Evolutionary conservation across 768 basidiomycete genomes (phyloP), one percentile per base, ranked within the genome.

Genomic region (Pleurotus djamor): DNA sequence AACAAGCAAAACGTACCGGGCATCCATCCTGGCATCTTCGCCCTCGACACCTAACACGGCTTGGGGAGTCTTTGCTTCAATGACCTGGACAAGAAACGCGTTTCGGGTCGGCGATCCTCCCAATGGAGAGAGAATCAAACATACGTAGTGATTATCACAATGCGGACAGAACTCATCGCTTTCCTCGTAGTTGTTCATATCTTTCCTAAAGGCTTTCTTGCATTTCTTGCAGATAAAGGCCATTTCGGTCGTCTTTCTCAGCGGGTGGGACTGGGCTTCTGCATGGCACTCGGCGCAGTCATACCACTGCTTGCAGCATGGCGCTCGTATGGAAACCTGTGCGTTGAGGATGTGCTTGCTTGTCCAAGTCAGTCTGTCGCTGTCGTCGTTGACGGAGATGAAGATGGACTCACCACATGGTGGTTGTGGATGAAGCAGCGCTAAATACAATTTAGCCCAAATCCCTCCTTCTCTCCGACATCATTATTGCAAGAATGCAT

Each of bases 141-240:
- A 66, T 69, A 96, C 97, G 71, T 96, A 99, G 69, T 96, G 96
- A 70, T 98, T 98, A 74, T 98, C 97, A 69, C 97, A 98, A 73
- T 97, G 91, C 0, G 96, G 97, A 70, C 97, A 98, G 70, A 88
- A 98, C 73, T 99, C 97, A 70, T 98, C 96, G 68, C 94, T 94
- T 71, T 99, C 96, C 66, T 98, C 96, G 67, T 93, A 98, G 5
- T 72, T 74, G 0, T 79, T 63, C 94, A 98, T 95, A 73, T 98
- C 94, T 76, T 99, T 98, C 63, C 96, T 77, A 69, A 99, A 98
- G 4, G 94, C 94, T 76, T 96, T 97, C 72, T 91, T 92, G 78
- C 92, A 93, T 72, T 93, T 93, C 70, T 94, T 94, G 76, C 91
- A 94, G 59, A 83, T 73, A 68, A 94, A 92, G 4, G 75, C 74